A percentile compares a stretch with the other conserved stretches of the same genome.
Evolutionary conservation across 2,329 filamentous ascomycete species (phyloP).

Genomic region (Neofusicoccum parvum): DNA sequence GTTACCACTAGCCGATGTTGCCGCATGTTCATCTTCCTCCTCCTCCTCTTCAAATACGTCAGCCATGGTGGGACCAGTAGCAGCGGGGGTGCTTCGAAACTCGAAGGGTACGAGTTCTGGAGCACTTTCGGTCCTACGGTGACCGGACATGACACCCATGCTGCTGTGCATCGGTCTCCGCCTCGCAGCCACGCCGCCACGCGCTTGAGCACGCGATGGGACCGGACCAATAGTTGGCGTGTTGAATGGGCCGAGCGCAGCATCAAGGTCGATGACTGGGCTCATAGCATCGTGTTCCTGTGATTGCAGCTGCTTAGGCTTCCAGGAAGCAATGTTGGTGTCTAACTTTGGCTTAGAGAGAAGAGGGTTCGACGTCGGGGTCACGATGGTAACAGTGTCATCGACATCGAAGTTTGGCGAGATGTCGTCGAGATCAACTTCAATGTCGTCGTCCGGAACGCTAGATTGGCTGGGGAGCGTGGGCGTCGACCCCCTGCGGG

Average conservation of each 20-base stretch:
- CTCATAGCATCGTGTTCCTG: conserved; percentile 64
- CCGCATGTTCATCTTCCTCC: conserved; percentile 55
- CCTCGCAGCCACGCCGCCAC: conserved; percentile 39
- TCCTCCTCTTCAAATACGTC: conserved; percentile 86
- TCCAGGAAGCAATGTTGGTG: conserved; percentile 41
- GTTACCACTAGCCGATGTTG: conserved; percentile 24
- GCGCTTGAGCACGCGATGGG: conserved; percentile 56
- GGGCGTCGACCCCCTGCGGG: conserved; percentile 31
- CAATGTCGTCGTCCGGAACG: conserved; percentile 32
- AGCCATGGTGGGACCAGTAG: conserved; percentile 74
- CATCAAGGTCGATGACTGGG: conserved; percentile 90
- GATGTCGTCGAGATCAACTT: conserved; percentile 37
- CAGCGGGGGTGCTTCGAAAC: conserved; percentile 47
- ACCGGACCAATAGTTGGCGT: conserved; percentile 71
- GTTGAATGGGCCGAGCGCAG: conserved; percentile 88
- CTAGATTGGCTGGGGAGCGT: conserved; percentile 24
- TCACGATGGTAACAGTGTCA: conserved; percentile 45
- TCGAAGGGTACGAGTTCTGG: conserved; percentile 80
- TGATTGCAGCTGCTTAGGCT: conserved; percentile 39
- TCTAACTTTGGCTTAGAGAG: conserved; percentile 32
- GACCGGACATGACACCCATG: conserved; percentile 72
- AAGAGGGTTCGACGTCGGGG: conserved; percentile 31
- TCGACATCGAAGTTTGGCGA: conserved; percentile 45
- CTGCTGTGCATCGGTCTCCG: conserved; percentile 77
- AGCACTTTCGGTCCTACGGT: conserved; percentile 77